Evolutionary conservation across 768 basidiomycete species (phyloP), one percentile per base, ranked within the genome.

Genomic region (Boletus reticulatus): DNA sequence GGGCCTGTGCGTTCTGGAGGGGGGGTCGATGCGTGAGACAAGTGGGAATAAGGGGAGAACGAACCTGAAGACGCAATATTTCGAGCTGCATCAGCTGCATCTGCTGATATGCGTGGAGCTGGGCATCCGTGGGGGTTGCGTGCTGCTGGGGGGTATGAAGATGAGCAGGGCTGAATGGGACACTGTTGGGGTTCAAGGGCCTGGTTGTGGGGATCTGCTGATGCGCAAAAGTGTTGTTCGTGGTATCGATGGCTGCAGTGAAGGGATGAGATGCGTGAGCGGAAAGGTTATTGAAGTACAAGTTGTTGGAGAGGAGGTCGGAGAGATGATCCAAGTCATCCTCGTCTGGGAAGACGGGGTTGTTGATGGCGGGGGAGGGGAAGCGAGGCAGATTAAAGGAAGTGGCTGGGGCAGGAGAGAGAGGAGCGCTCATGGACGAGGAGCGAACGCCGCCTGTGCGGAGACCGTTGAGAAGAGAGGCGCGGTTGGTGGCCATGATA

Each of bases 371-470:
- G 31, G 67, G 51, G 46, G 78, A 67, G 22, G 73, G 61, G 67
- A 83, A 82, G 59, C 82, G 83, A 56, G 84, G 78, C 48, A 89
- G 64, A 68, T 82, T 83, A 80, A 89, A 89, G 37, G 84, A 74
- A 51, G 76, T 77, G 41, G 72, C 69, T 22, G 85, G 84, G 24
- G 84, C 83, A 52, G 89, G 85, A 45, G 87, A 85, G 72, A 88
- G 85, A 41, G 89, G 88, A 19, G 82, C 72, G 60, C 52, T 47
- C 58, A 69, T 69, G 53, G 89, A 88, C 43, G 79, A 66, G n/a
- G 91, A 85, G 63, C 92, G 88, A 57, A 94, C 92, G 47, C 92
- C 92, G 69, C 92, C 92, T 51, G 92, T 94, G 70, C 92, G 88
- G 67, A 94, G 89, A 63, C 89, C 90, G 57, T 87, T 80, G 72